Conservation (phyloP, 192 early-diverging fungal genomes). For the Geosiphon pyriformis region DNA sequence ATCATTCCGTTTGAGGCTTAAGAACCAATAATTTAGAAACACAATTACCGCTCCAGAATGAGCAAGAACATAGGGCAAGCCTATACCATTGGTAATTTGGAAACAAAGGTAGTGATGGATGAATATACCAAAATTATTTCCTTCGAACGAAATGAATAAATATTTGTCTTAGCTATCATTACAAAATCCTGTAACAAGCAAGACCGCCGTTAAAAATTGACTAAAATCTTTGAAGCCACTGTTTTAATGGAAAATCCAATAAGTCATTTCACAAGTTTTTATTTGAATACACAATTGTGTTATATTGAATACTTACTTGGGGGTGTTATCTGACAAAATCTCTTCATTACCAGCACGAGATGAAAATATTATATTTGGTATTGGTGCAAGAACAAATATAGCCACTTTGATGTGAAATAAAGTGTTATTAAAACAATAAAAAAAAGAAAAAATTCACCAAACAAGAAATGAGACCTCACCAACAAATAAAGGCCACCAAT, state of each 20-base stretch:
- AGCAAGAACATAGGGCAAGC: slow-evolving; percentile 74
- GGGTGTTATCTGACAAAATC: too few species aligned
- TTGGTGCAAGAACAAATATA: slow-evolving; percentile 85
- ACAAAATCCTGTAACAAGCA: slow-evolving; percentile 90
- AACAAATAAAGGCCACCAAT: slow-evolving; percentile 94
- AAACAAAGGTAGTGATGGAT: neutral
- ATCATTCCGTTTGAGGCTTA: too few species aligned
- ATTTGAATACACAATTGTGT: slow-evolving; percentile 36
- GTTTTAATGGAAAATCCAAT: slow-evolving; percentile 14
- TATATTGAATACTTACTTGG: slow-evolving; percentile 66
- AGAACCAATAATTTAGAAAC: neutral
- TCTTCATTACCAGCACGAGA: slow-evolving; percentile 59
- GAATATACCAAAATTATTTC: too few species aligned
- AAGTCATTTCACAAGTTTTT: too few species aligned
- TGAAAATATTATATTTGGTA: slow-evolving; percentile 87
- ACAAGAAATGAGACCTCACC: slow-evolving; percentile 33
- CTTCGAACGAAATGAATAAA: too few species aligned
- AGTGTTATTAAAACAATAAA: neutral
- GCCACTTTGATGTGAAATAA: slow-evolving; percentile 47
- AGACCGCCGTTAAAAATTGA: slow-evolving; percentile 84
- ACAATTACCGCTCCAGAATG: slow-evolving; percentile 66
- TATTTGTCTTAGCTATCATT: too few species aligned
- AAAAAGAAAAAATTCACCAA: neutral
- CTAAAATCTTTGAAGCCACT: slow-evolving; percentile 55
- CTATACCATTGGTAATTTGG: too few species aligned